phyloP scores from a whole-genome alignment of 495 filamentous ascomycete genomes.

The Daldinia vernicosa region DNA sequence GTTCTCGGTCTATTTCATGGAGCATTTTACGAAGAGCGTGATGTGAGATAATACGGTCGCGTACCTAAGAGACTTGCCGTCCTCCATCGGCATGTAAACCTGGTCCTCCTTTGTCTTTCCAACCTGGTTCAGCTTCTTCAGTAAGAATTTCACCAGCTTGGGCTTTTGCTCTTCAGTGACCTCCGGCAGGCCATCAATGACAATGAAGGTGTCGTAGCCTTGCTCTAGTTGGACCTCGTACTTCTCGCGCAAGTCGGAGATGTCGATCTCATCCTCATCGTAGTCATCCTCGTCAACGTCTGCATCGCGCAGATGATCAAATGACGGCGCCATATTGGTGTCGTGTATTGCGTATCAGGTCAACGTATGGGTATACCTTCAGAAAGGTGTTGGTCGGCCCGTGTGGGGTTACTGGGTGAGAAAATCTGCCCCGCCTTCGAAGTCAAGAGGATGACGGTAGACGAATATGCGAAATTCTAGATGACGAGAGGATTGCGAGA shows the following conservation, averaged over 20 bases:
- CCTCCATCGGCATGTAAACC: slow-evolving; percentile 90
- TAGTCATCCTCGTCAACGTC: slow-evolving; percentile 87
- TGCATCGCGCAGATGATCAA: slow-evolving; percentile 67
- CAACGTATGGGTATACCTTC: background rate
- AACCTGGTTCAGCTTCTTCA: slow-evolving; percentile 86
- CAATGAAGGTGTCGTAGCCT: slow-evolving; percentile 93
- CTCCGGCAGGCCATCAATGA: slow-evolving; percentile 89
- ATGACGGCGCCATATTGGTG: slow-evolving; percentile 67
- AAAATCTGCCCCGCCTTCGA: slow-evolving; percentile 49
- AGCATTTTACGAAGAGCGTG: background rate
- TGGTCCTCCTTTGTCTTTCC: slow-evolving; percentile 86
- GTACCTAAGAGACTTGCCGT: slow-evolving; percentile 84
- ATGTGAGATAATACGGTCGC: slow-evolving; percentile 30
- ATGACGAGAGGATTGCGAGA: slow-evolving; percentile 12
- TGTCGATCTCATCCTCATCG: slow-evolving; percentile 92
- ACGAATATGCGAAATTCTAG: background rate
- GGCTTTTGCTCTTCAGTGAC: slow-evolving; percentile 84
- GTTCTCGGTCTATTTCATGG: background rate
- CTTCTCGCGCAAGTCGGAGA: slow-evolving; percentile 89
- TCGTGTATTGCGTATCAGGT: background rate
- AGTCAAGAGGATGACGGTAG: slow-evolving; percentile 20
- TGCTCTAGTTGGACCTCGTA: slow-evolving; percentile 96
- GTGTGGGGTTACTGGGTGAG: slow-evolving; percentile 27
- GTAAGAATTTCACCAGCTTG: slow-evolving; percentile 92
- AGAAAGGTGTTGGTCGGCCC: slow-evolving; percentile 6